These are phyloP conservation scores for Dictyostelium discoideum DNA, from an alignment of 78 protist species.

Conservation along the genomic window DNA sequence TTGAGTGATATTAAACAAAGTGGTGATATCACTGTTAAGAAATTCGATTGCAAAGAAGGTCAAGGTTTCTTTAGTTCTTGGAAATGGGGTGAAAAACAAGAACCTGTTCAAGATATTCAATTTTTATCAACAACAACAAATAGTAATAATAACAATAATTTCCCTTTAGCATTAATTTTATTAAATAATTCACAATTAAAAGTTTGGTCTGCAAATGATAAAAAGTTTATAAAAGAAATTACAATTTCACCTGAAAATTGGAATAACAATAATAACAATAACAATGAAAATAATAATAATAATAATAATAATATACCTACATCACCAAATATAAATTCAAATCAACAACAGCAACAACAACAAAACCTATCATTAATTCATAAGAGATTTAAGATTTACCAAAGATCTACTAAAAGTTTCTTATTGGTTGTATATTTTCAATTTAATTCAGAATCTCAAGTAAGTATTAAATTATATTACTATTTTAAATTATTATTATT, in stretches of 20 bases:
- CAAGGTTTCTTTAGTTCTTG: slow-evolving; percentile 18
- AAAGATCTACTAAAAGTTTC: not conserved
- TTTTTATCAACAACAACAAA: not conserved
- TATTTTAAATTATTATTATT: not conserved
- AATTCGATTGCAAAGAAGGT: slow-evolving; percentile 4
- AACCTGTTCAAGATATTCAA: slow-evolving; percentile 25
- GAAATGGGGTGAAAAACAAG: slow-evolving; percentile 28
- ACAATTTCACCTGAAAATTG: slow-evolving; percentile 32
- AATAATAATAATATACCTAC: not conserved
- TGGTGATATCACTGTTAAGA: slow-evolving; percentile 6
- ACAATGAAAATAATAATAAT: not conserved
- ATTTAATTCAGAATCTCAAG: slow-evolving; percentile 38
- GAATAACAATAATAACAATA: not conserved
- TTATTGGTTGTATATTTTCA: slow-evolving; percentile 25
- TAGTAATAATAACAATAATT: not conserved
- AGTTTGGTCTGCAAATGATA: slow-evolving; percentile 48
- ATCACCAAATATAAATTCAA: slow-evolving; percentile 14
- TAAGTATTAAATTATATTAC: not conserved
- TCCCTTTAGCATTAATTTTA: slow-evolving; percentile 33
- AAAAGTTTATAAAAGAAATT: not conserved
- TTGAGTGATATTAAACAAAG: slow-evolving; percentile 28
- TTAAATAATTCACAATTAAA: not conserved
- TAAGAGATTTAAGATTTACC: slow-evolving; percentile 34
- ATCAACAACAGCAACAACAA: not conserved
- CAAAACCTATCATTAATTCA: not conserved